These are phyloP conservation scores for Neurospora discreta DNA, from an alignment of 495 filamentous ascomycete genomes.

Conservation along the genomic window DNA sequence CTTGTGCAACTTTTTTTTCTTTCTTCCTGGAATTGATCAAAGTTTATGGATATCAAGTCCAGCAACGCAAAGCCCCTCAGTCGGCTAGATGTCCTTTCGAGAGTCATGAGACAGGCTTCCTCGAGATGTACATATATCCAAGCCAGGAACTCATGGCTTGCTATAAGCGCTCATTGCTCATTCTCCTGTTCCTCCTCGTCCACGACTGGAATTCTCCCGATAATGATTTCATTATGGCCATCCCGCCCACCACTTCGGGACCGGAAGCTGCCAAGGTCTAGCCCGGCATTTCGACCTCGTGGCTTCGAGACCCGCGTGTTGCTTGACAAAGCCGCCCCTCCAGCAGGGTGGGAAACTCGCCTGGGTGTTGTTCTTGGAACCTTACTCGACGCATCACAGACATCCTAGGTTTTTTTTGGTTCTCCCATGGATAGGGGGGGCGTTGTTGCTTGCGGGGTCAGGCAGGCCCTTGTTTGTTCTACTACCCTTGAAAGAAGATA, in stretches of 20 bases:
- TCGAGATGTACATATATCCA: neutral
- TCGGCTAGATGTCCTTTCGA: neutral
- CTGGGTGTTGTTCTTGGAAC: neutral
- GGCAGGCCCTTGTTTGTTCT: neutral
- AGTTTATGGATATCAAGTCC: neutral
- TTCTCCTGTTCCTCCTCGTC: neutral
- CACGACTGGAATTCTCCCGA: neutral
- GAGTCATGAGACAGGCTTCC: neutral
- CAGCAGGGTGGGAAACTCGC: neutral
- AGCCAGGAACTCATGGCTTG: neutral
- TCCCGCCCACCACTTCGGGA: neutral
- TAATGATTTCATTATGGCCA: neutral
- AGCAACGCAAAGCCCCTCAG: neutral
- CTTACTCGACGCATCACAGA: neutral
- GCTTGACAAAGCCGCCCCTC: neutral
- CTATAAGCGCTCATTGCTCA: neutral
- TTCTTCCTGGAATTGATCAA: neutral
- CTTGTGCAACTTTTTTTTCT: neutral
- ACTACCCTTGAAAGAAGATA: neutral
- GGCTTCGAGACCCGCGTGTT: neutral
- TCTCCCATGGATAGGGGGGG: neutral
- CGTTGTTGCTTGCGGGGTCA: neutral
- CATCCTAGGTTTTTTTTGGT: neutral
- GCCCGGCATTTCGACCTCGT: neutral
- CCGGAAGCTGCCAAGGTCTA: neutral